Conservation (phyloP, 768 basidiomycete species). For the Xerocomellus intermedius region DNA sequence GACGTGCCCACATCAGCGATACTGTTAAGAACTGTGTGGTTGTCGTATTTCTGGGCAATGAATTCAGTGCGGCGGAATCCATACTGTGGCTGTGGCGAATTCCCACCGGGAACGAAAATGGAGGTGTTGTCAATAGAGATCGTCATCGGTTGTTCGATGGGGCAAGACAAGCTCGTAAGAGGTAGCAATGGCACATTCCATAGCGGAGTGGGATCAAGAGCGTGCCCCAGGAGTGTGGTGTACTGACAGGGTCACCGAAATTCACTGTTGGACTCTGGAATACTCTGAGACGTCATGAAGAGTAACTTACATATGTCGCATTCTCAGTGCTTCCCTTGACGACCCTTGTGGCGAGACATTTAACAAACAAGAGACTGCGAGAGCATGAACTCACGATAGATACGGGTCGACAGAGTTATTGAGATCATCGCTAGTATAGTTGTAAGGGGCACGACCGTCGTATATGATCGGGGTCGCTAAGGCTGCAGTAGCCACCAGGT, state of each 20-base stretch:
- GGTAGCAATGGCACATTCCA: constrained; percentile 34
- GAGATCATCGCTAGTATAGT: constrained; percentile 42
- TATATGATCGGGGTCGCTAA: constrained; percentile 40
- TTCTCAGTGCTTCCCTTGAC: constrained; percentile 49
- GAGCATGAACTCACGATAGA: constrained; percentile 45
- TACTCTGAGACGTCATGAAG: not conserved
- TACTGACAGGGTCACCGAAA: constrained; percentile 34
- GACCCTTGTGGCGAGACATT: constrained; percentile 33
- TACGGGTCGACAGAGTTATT: constrained; percentile 51
- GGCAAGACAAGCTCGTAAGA: constrained; percentile 15
- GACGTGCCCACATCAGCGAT: constrained; percentile 44
- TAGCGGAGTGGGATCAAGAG: constrained; percentile 45
- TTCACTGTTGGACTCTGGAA: not conserved
- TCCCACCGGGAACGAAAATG: constrained; percentile 52
- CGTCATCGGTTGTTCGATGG: constrained; percentile 49
- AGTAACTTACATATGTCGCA: constrained; percentile 44
- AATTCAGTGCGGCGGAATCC: constrained; percentile 62
- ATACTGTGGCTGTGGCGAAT: constrained; percentile 33
- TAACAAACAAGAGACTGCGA: not conserved
- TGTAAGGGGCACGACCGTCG: constrained; percentile 53
- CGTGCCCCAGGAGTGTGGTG: constrained; percentile 39
- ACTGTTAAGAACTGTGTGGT: constrained; percentile 37
- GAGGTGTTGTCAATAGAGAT: constrained; percentile 58
- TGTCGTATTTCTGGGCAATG: constrained; percentile 46
- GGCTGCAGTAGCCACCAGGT: not conserved